Percentiles rank a stretch among this genome's conserved stretches.
These are phyloP conservation scores for Vitis hybrid DNA, from an alignment of 177 flowering plant species.

Conservation along the genomic window DNA sequence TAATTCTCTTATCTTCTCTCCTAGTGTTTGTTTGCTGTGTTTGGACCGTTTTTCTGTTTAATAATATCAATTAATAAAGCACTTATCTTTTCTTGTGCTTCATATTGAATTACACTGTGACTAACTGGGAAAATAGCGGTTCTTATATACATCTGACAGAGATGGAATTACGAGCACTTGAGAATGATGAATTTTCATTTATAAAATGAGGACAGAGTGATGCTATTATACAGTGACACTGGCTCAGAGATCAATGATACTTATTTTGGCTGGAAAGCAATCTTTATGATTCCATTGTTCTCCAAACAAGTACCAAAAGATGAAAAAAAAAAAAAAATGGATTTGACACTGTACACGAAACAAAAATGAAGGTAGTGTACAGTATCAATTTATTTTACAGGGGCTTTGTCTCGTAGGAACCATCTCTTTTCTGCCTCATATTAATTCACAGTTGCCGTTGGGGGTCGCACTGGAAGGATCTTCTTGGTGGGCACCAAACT, in stretches of 20 bases:
- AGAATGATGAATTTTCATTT: too few species aligned
- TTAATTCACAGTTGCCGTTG: slow-evolving; percentile 28
- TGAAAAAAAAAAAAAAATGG: background rate
- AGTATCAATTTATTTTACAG: slow-evolving; percentile 30
- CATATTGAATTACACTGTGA: too few species aligned
- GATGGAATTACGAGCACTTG: too few species aligned
- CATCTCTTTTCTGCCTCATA: slow-evolving; percentile 23
- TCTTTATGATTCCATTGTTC: background rate
- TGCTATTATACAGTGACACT: too few species aligned
- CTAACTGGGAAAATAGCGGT: too few species aligned
- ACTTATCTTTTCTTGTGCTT: too few species aligned
- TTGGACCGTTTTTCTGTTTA: background rate
- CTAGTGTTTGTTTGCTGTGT: background rate
- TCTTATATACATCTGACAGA: too few species aligned
- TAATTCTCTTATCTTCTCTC: slow-evolving; percentile 11
- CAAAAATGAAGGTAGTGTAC: slow-evolving; percentile 27
- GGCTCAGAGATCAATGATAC: background rate
- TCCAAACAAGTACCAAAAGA: background rate
- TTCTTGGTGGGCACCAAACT: slow-evolving; percentile 1
- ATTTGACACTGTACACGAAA: slow-evolving; percentile 32
- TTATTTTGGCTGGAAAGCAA: background rate
- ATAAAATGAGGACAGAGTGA: too few species aligned
- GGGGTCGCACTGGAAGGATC: background rate
- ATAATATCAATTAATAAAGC: too few species aligned
- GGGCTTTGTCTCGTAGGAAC: slow-evolving; percentile 8